A percentile compares a stretch with the other conserved stretches of the same genome.
These are phyloP conservation scores for Penicillium sp. DNA, from an alignment of 2,329 filamentous ascomycete species.

Conservation along the genomic window DNA sequence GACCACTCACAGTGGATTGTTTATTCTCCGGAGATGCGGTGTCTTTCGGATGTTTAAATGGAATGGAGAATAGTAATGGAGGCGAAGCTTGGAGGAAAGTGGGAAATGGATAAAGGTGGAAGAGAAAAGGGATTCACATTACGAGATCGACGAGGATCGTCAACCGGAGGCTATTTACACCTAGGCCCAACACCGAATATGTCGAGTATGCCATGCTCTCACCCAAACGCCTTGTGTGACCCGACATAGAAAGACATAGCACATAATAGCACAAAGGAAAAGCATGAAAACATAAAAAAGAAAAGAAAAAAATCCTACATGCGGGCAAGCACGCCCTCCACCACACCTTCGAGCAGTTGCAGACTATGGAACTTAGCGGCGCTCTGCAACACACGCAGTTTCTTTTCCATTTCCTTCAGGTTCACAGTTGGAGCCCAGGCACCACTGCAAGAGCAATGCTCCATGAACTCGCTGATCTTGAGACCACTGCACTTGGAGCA, in stretches of 20 bases:
- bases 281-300: neutral
- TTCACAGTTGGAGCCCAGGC: constrained; percentile 74
- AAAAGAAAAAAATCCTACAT: constrained; percentile 28
- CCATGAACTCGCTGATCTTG: constrained; percentile 88
- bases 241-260: constrained; percentile 7
- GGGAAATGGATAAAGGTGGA: neutral
- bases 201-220: neutral
- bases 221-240: neutral
- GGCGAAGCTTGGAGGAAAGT: neutral
- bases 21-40: neutral
- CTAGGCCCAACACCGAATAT: constrained; percentile 6
- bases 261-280: neutral
- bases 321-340: constrained; percentile 59
- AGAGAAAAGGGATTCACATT: neutral
- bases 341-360: constrained; percentile 75
- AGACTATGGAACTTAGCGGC: constrained; percentile 79
- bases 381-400: constrained; percentile 66
- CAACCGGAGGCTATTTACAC: constrained; percentile 12
- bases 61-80: neutral
- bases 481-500: constrained; percentile 69
- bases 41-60: too few relatives aligned
- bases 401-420: constrained; percentile 62
- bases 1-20: constrained; percentile 2
- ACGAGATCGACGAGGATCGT: constrained; percentile 17
- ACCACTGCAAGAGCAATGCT: constrained; percentile 91